These are phyloP conservation scores for Elsinoe australis DNA, from an alignment of 2,329 filamentous ascomycete genomes.

Conservation along the genomic window DNA sequence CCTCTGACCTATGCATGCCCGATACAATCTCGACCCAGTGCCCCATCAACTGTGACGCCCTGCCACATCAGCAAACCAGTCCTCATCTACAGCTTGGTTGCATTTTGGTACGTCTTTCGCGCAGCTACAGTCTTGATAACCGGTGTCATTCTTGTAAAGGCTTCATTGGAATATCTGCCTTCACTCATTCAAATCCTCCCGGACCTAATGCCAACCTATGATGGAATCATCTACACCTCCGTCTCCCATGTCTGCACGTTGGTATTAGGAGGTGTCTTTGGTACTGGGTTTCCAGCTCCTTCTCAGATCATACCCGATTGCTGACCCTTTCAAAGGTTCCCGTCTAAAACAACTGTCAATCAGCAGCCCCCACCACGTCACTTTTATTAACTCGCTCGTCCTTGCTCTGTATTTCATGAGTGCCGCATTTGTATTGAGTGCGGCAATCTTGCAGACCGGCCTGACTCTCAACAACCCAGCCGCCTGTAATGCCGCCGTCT, in stretches of 20 bases:
- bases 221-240: neutral
- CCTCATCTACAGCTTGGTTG: neutral
- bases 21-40: no score
- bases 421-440: conserved; percentile 31
- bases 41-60: neutral
- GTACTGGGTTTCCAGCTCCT: neutral
- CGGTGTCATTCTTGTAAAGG: neutral
- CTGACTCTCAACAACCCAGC: conserved; percentile 25
- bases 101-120: conserved; percentile 7
- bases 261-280: conserved; percentile 7
- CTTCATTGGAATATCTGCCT: neutral
- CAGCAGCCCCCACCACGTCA: conserved; percentile 23
- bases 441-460: conserved; percentile 30
- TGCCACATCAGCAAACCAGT: neutral
- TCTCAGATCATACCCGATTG: neutral
- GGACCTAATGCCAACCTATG: neutral
- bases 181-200: neutral
- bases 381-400: conserved; percentile 30
- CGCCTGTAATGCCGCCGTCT: conserved; percentile 31
- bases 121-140: neutral
- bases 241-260: conserved; percentile 9
- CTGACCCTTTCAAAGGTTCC: conserved; percentile 9
- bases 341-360: conserved; percentile 15
- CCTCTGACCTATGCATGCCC: no score
- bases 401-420: conserved; percentile 31